These are phyloP conservation scores for Aspergillus sp. DNA, from an alignment of 2,329 filamentous ascomycete genomes.

Conservation along the genomic window DNA sequence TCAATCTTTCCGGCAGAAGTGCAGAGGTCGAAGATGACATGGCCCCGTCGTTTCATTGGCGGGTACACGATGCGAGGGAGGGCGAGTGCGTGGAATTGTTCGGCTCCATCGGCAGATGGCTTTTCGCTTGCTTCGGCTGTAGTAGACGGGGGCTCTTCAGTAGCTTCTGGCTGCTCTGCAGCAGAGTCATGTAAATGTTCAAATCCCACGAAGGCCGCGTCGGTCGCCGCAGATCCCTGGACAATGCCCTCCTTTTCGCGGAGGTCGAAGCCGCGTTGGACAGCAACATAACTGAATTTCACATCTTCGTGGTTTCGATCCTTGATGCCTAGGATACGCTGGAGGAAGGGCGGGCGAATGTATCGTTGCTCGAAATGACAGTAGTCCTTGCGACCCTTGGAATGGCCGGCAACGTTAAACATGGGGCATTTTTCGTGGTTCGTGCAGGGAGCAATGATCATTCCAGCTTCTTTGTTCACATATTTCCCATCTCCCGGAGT, in stretches of 20 bases:
- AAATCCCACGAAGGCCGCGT: conserved; percentile 71
- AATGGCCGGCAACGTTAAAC: conserved; percentile 71
- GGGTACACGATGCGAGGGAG: conserved; percentile 77
- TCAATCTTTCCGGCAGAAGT: conserved; percentile 82
- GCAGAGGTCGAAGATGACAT: conserved; percentile 88
- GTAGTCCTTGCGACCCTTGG: conserved; percentile 76
- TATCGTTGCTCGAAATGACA: conserved; percentile 91
- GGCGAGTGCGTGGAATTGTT: conserved; percentile 55
- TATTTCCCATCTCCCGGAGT: conserved; percentile 23
- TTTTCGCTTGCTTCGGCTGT: conserved; percentile 3
- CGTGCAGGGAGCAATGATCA: conserved; percentile 71
- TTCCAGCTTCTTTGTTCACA: conserved; percentile 55
- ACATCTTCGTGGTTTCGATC: conserved; percentile 85
- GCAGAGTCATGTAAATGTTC: conserved; percentile 47
- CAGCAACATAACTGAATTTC: conserved; percentile 82
- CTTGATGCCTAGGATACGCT: conserved; percentile 65
- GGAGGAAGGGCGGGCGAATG: conserved; percentile 77
- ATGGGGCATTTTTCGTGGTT: conserved; percentile 88
- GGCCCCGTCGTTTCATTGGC: conserved; percentile 82
- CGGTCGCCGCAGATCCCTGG: conserved; percentile 59
- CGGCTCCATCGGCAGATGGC: conserved; percentile 16
- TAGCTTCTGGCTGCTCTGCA: conserved; percentile 11
- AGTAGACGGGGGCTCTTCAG: conserved; percentile 8
- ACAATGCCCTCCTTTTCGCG: conserved; percentile 42
- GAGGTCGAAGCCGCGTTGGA: conserved; percentile 71